A percentile compares a stretch with the other conserved stretches of the same genome.
These are phyloP conservation scores for Nitzschia inconspicua DNA, from an alignment of 108 stramenopile species.

Conservation along the genomic window DNA sequence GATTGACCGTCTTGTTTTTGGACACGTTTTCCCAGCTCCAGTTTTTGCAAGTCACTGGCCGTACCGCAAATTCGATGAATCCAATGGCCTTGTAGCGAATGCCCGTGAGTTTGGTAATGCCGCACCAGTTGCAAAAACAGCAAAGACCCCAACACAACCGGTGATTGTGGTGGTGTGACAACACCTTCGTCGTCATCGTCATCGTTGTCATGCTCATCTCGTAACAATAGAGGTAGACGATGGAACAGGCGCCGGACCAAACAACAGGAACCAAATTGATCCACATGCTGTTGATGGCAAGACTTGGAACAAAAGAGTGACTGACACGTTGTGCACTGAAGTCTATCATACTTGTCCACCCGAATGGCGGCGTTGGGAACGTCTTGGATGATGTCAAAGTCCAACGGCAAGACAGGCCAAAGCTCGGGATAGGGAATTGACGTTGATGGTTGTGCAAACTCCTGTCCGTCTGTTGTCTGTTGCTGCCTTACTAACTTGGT, in stretches of 20 bases:
- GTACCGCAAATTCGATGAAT: slow-evolving; percentile 34
- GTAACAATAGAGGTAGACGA: no score
- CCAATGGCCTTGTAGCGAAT: background rate
- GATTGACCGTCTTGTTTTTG: no score
- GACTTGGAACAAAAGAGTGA: slow-evolving; percentile 29
- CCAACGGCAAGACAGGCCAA: slow-evolving; percentile 38
- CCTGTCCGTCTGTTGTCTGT: no score
- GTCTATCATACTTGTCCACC: slow-evolving; percentile 20
- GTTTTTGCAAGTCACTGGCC: slow-evolving; percentile 23
- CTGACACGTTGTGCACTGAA: slow-evolving; percentile 19
- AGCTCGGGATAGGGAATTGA: slow-evolving; percentile 31
- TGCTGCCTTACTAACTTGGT: background rate
- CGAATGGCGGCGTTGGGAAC: background rate
- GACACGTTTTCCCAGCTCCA: slow-evolving; percentile 30
- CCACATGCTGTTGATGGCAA: slow-evolving; percentile 4
- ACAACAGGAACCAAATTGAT: slow-evolving; percentile 26
- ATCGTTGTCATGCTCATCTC: background rate
- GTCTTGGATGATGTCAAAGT: slow-evolving; percentile 6
- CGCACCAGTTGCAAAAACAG: slow-evolving; percentile 19
- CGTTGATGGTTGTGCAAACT: background rate
- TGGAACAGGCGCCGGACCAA: background rate
- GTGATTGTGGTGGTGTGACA: slow-evolving; percentile 29
- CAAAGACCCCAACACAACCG: slow-evolving; percentile 22
- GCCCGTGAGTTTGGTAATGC: slow-evolving; percentile 6
- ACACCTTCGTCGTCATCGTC: background rate